phyloP scores from a whole-genome alignment of 2,329 filamentous ascomycete genomes.

The Epichloe coenophiala region DNA sequence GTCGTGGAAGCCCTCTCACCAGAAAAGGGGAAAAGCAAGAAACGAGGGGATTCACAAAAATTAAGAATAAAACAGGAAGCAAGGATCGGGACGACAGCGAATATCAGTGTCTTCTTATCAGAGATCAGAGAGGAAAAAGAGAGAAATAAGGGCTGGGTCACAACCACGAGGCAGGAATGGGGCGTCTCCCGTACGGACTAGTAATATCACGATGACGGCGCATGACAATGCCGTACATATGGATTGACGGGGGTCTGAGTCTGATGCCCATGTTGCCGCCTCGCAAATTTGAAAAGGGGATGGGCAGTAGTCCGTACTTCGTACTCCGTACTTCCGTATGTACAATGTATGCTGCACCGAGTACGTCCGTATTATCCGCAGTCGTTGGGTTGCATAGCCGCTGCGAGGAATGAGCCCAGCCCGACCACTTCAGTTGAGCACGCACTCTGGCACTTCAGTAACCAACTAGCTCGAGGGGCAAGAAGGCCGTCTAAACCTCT shows the following conservation, averaged over 20 bases:
- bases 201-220: conserved; percentile 1
- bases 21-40: background rate
- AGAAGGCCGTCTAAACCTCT: too few species aligned
- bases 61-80: too few species aligned
- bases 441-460: background rate
- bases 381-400: background rate
- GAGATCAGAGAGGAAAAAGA: background rate
- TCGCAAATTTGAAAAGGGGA: background rate
- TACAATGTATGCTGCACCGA: too few species aligned
- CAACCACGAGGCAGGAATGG: background rate
- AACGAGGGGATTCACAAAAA: background rate
- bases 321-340: too few species aligned
- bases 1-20: conserved; percentile 1
- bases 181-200: background rate
- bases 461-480: too few species aligned
- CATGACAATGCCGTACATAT: background rate
- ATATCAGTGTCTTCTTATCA: background rate
- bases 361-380: too few species aligned
- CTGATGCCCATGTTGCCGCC: background rate
- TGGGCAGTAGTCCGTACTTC: background rate
- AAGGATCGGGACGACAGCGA: background rate
- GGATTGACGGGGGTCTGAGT: background rate
- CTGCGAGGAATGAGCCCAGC: background rate
- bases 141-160: background rate
- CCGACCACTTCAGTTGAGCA: too few species aligned